Evolutionary conservation across 148 eudicot species (phyloP).

Genomic region (Diospyros lotus): DNA sequence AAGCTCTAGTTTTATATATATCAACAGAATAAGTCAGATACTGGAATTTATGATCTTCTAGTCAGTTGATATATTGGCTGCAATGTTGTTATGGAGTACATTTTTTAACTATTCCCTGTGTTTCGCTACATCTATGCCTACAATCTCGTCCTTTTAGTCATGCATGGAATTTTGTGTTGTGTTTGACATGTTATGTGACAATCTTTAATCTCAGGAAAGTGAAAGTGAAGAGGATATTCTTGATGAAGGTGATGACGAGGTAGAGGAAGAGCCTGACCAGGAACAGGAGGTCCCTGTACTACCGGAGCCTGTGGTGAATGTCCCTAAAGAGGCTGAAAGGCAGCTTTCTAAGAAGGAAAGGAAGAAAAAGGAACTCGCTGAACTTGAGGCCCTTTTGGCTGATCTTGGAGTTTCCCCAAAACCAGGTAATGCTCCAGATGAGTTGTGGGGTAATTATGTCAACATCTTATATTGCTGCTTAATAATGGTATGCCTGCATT

Average conservation of each 20-base stretch:
- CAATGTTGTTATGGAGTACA: not conserved
- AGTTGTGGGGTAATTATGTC: not conserved
- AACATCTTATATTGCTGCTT: not conserved
- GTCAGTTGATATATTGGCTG: not conserved
- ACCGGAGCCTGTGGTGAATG: conserved; percentile 36
- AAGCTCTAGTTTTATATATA: not conserved
- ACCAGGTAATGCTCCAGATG: conserved; percentile 34
- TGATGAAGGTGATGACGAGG: conserved; percentile 51
- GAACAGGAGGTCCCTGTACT: conserved; percentile 34
- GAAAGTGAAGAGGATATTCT: conserved; percentile 65
- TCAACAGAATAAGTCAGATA: not conserved
- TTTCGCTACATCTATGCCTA: not conserved
- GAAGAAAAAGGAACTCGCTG: conserved; percentile 64
- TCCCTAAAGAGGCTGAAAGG: conserved; percentile 48
- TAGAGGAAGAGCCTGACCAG: conserved; percentile 55
- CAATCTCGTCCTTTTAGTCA: not conserved
- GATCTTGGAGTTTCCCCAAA: conserved; percentile 41
- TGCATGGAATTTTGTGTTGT: not conserved
- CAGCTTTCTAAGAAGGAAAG: conserved; percentile 61
- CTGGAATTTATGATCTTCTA: not conserved
- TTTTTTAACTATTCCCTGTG: not conserved
- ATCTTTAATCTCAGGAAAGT: conserved; percentile 39
- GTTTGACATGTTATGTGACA: not conserved
- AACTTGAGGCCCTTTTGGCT: conserved; percentile 58
- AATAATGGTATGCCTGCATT: not conserved